These are phyloP conservation scores for Lophiostoma macrostomum DNA, from an alignment of 495 filamentous ascomycete species.

Conservation along the genomic window DNA sequence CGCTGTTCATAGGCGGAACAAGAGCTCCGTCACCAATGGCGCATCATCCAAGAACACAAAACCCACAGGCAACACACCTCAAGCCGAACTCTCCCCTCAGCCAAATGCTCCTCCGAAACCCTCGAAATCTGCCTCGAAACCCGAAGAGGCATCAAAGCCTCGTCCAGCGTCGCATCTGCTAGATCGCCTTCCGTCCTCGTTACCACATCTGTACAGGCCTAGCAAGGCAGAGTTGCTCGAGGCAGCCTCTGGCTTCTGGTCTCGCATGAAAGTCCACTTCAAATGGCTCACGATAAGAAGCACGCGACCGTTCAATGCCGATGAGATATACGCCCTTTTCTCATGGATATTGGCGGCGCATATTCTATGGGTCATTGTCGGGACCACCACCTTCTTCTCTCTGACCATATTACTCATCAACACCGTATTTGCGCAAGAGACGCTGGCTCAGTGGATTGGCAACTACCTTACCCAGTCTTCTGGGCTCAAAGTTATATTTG, in stretches of 20 bases:
- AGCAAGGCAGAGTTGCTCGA: constrained; percentile 91
- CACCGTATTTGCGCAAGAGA: constrained; percentile 97
- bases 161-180: no score
- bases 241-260: constrained; percentile 89
- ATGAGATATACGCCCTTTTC: constrained; percentile 92
- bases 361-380: constrained; percentile 88
- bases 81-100: constrained; percentile 20
- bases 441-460: constrained; percentile 84
- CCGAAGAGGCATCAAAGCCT: constrained; percentile 32
- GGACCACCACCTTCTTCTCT: constrained; percentile 96
- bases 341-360: constrained; percentile 95
- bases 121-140: constrained; percentile 3
- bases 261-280: constrained; percentile 85
- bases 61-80: constrained; percentile 17
- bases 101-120: constrained; percentile 5
- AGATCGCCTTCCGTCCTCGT: constrained; percentile 64
- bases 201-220: constrained; percentile 69
- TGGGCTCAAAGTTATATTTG: constrained; percentile 93
- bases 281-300: constrained; percentile 98
- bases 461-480: constrained; percentile 95
- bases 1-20: constrained; percentile 36
- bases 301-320: constrained; percentile 89
- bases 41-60: constrained; percentile 24
- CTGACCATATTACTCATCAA: constrained; percentile 85
- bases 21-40: constrained; percentile 45